Evolutionary conservation across 192 early-diverging fungal genomes (phyloP).

Genomic region (Chytriomyces sp.): DNA sequence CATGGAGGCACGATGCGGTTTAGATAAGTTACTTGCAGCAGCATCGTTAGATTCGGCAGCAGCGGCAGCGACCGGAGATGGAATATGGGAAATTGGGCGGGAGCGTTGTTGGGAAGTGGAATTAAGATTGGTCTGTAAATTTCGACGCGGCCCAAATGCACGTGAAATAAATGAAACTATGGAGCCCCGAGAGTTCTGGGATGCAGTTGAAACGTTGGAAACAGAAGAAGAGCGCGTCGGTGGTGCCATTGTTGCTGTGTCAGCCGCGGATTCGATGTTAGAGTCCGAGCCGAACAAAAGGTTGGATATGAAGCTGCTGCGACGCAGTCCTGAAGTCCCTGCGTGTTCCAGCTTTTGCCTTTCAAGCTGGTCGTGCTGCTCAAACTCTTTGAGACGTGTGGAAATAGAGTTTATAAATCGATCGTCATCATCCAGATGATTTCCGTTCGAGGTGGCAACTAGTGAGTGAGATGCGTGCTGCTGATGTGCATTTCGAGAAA

Average conservation of each 20-base stretch:
- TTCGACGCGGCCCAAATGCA: constrained; percentile 56
- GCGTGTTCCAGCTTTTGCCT: background rate
- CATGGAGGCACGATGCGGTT: constrained; percentile 26
- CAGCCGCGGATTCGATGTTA: background rate
- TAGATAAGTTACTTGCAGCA: background rate
- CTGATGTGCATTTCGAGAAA: constrained; percentile 6
- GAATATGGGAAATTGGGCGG: constrained; percentile 2
- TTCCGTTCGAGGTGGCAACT: constrained; percentile 20
- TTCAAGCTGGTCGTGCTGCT: background rate
- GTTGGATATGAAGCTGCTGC: background rate
- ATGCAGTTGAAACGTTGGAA: constrained; percentile 6
- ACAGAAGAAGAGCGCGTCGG: background rate
- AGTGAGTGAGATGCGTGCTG: constrained; percentile 16
- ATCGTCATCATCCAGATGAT: constrained; percentile 39
- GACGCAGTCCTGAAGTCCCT: background rate
- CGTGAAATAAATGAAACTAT: constrained; percentile 68
- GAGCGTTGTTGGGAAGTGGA: background rate
- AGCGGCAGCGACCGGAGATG: background rate
- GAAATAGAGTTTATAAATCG: constrained; percentile 16
- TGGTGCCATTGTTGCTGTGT: background rate
- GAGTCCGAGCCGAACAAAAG: background rate
- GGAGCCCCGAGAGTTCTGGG: constrained; percentile 43
- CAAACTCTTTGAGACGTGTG: constrained; percentile 17
- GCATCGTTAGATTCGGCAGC: background rate
- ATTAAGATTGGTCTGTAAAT: background rate